Evolutionary conservation across 2,329 filamentous ascomycete species (phyloP), one percentile per base, ranked within the genome.

Genomic region (Gremmenia infestans): DNA sequence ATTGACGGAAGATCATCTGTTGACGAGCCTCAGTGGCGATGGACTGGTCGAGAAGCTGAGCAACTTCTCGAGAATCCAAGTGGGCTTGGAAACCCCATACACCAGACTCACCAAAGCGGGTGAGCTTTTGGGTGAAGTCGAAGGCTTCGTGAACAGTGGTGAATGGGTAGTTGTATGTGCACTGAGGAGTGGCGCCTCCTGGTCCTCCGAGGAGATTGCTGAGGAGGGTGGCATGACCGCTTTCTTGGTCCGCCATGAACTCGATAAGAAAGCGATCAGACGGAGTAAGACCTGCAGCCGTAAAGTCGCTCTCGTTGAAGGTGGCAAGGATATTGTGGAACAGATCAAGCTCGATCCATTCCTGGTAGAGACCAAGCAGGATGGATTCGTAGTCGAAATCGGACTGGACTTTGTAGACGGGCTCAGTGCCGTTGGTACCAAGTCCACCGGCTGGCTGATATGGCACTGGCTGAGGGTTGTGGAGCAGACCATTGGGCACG

Each of bases 91-190:
- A 94, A 0, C 89, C 89, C 73, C 89, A 91, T 1, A 92, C 88
- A 48, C 89, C 87, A 11, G 86, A 81, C 70, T 94, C 89, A 49
- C 89, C 89, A 72, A 81, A 91, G 36, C 88, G 85, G 1, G 90
- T 94, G n/a, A 94, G 73, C 72, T 91, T 91, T 73, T 93, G 88
- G 71, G 82, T 86, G 74, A 94, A 94, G 74, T 94, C 89, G 65
- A 94, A 77, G 67, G 83, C 93, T 71, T 94, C 89, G 53, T 78
- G 81, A 0, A 93, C 84, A 35, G 82, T 91, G 54, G 75, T 81
- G 68, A 83, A 89, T 1, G 89, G 89, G 68, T 94, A 94, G 74
- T 91, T 84, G 76, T 95, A 95, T 0, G 80, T 85, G 75, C 89
- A 94, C 69, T 91, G 86, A 52, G 79, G 78, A 0, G 89, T 88